Evolutionary conservation across 768 basidiomycete species (phyloP).

Genomic region (Rhizopogon salebrosus): DNA sequence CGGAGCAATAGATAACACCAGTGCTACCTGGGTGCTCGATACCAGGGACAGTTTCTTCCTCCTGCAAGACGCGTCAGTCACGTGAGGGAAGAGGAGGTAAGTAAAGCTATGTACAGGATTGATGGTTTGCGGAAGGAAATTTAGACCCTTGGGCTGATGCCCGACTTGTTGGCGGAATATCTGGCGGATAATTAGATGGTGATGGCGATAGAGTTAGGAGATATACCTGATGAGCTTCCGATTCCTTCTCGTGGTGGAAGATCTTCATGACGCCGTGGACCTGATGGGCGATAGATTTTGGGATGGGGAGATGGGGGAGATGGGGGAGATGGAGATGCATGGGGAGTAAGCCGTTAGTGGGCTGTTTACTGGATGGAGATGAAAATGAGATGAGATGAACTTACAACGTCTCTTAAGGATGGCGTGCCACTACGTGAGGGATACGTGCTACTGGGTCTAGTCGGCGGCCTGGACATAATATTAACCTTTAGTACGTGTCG

Average conservation of each 20-base stretch:
- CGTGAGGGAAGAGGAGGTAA: not conserved
- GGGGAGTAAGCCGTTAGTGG: not conserved
- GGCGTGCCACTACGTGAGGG: slow-evolving; percentile 36
- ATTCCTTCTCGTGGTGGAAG: slow-evolving; percentile 73
- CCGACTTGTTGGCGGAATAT: slow-evolving; percentile 73
- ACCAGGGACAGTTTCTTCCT: slow-evolving; percentile 88
- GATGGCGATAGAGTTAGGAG: not conserved
- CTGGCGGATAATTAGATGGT: slow-evolving; percentile 31
- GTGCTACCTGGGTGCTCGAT: slow-evolving; percentile 71
- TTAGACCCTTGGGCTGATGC: slow-evolving; percentile 58
- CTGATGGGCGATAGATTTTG: slow-evolving; percentile 45
- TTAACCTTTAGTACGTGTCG: not conserved
- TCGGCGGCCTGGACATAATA: slow-evolving; percentile 19
- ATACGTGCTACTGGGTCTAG: slow-evolving; percentile 22
- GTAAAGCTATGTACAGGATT: slow-evolving; percentile 54
- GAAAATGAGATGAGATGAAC: slow-evolving; percentile 9
- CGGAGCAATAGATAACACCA: slow-evolving; percentile 81
- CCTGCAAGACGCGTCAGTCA: slow-evolving; percentile 31
- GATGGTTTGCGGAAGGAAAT: slow-evolving; percentile 50
- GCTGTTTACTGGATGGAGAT: not conserved
- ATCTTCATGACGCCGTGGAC: slow-evolving; percentile 64
- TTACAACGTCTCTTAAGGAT: slow-evolving; percentile 38
- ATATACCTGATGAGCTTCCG: slow-evolving; percentile 79
- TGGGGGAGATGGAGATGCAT: slow-evolving; percentile 28
- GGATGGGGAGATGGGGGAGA: slow-evolving; percentile 1